Conservation (phyloP, 2,329 filamentous ascomycete species). For the Tolypocladium endophyticum region DNA sequence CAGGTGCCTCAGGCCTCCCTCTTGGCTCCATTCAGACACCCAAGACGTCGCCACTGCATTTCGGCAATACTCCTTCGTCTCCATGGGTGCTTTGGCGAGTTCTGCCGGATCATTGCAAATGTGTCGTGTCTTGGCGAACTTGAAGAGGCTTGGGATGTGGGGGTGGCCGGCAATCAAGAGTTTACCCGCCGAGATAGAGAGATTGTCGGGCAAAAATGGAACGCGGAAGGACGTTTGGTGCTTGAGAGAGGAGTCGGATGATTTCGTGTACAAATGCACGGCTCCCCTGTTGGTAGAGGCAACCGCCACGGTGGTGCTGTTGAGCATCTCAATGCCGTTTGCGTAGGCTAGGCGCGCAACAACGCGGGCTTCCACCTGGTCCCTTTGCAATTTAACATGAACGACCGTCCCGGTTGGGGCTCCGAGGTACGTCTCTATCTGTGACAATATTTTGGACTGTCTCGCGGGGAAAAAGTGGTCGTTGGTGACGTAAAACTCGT, state of each 20-base stretch:
- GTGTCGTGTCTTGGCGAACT: slow-evolving; percentile 19
- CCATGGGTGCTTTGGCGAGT: slow-evolving; percentile 10
- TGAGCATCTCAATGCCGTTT: slow-evolving; percentile 30
- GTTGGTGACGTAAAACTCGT: slow-evolving; percentile 31
- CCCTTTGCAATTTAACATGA: slow-evolving; percentile 16
- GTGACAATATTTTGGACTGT: slow-evolving; percentile 12
- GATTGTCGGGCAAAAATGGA: slow-evolving; percentile 30
- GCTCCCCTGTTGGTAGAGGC: slow-evolving; percentile 19
- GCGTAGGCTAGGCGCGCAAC: slow-evolving; percentile 25
- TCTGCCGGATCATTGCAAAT: slow-evolving; percentile 21
- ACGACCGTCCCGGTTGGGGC: slow-evolving; percentile 23
- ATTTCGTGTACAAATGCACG: slow-evolving; percentile 19
- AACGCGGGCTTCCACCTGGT: slow-evolving; percentile 10
- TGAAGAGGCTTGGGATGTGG: slow-evolving; percentile 18
- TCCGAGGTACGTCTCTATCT: slow-evolving; percentile 22
- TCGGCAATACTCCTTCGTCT: slow-evolving; percentile 5
- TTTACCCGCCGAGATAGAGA: slow-evolving; percentile 17
- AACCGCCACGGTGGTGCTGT: slow-evolving; percentile 25
- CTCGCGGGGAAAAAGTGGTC: slow-evolving; percentile 23
- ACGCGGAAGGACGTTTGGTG: slow-evolving; percentile 2
- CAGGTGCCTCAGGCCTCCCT: slow-evolving; percentile 18
- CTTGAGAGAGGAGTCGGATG: not conserved
- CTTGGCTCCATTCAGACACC: slow-evolving; percentile 24
- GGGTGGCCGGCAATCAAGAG: slow-evolving; percentile 30
- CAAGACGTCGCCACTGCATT: slow-evolving; percentile 12